Percentiles rank a stretch among this genome's conserved stretches.
phyloP scores from a whole-genome alignment of 805 yeast species.

The Candida glaebosa region DNA sequence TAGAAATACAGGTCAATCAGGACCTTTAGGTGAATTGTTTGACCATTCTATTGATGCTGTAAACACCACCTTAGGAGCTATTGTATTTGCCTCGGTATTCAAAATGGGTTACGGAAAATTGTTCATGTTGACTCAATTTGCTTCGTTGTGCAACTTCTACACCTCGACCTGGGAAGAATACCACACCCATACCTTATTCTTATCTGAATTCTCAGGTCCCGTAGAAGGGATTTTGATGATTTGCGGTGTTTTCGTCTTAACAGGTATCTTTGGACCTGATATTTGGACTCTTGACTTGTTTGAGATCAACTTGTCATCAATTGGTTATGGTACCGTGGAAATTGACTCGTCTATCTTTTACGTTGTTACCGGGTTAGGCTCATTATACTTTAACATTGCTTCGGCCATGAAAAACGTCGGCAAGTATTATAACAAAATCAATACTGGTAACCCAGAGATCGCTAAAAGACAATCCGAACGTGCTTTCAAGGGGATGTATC shows the following conservation, averaged over 20 bases:
- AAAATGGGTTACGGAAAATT: constrained; percentile 70
- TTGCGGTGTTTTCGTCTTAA: constrained; percentile 48
- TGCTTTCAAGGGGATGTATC: constrained; percentile 55
- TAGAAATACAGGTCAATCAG: constrained; percentile 89
- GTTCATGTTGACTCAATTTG: constrained; percentile 63
- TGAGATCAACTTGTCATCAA: constrained; percentile 33
- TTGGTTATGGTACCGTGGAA: constrained; percentile 24
- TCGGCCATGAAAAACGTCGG: constrained; percentile 65
- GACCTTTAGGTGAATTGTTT: constrained; percentile 91
- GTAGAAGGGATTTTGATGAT: constrained; percentile 86
- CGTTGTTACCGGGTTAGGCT: constrained; percentile 49
- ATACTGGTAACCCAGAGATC: constrained; percentile 17
- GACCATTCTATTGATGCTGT: constrained; percentile 79
- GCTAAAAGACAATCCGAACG: constrained; percentile 39
- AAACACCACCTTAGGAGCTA: constrained; percentile 76
- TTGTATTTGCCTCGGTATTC: constrained; percentile 72
- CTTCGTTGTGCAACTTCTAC: constrained; percentile 76
- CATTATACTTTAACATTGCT: constrained; percentile 59
- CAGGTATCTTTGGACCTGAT: constrained; percentile 69
- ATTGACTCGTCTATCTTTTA: constrained; percentile 44
- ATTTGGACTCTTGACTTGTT: constrained; percentile 55
- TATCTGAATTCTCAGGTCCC: constrained; percentile 85
- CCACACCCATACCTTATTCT: constrained; percentile 78
- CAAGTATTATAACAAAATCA: constrained; percentile 36
- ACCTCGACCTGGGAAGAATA: constrained; percentile 94